Percentiles rank a stretch among this genome's conserved stretches.
Conservation (phyloP, 495 filamentous ascomycete genomes). For the Aspergillus avenaceus region DNA sequence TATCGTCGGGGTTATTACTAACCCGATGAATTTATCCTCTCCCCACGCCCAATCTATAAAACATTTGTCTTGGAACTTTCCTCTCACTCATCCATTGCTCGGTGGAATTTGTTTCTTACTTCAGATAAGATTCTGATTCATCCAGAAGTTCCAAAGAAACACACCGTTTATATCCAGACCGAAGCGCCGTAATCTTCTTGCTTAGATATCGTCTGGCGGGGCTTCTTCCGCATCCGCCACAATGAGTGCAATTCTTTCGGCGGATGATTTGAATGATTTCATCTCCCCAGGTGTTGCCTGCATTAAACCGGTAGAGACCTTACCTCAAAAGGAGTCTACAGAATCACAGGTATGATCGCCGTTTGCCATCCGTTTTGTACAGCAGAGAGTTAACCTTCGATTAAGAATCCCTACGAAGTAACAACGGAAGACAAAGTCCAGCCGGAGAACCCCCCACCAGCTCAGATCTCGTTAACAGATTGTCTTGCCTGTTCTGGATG, state of each 20-base stretch:
- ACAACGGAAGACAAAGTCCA: constrained; percentile 79
- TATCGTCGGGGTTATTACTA: constrained; percentile 11
- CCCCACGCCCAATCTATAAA: neutral
- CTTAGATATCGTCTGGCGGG: constrained; percentile 3
- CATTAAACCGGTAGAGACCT: constrained; percentile 93
- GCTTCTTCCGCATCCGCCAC: constrained; percentile 25
- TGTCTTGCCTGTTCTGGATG: constrained; percentile 97
- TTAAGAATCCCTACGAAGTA: constrained; percentile 80
- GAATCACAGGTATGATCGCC: constrained; percentile 28
- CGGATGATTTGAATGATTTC: constrained; percentile 97
- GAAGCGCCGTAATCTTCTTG: neutral
- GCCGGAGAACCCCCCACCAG: constrained; percentile 53
- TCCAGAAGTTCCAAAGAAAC: neutral
- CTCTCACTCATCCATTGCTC: neutral
- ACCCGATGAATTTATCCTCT: constrained; percentile 5
- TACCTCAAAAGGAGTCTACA: constrained; percentile 54
- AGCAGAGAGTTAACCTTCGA: too few species aligned
- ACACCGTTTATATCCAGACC: neutral
- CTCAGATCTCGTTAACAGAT: constrained; percentile 93
- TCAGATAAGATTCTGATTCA: neutral
- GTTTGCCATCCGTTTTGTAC: constrained; percentile 1
- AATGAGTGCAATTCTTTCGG: constrained; percentile 96
- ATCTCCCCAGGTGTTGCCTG: constrained; percentile 96
- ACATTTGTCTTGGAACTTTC: neutral
- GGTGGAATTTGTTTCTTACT: too few species aligned